A percentile compares a stretch with the other conserved stretches of the same genome.
These are phyloP conservation scores for Helenozyma rhizophorensis DNA, from an alignment of 805 yeast species.

Conservation along the genomic window DNA sequence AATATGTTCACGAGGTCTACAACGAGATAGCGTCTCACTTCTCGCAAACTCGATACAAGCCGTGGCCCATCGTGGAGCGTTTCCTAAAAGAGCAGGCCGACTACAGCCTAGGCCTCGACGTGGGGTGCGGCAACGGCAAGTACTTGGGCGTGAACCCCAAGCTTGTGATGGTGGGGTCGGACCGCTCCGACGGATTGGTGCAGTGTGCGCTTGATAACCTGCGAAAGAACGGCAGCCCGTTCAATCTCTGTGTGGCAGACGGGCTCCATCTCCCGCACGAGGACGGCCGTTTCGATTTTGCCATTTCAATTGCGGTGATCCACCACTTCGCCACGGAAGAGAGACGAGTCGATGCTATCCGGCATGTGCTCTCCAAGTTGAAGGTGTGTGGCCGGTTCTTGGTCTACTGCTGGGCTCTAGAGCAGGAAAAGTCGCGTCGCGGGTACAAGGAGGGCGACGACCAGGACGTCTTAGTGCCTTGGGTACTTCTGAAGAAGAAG, in stretches of 20 bases:
- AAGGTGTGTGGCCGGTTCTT: slow-evolving; percentile 61
- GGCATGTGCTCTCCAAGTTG: slow-evolving; percentile 59
- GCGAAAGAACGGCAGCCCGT: slow-evolving; percentile 14
- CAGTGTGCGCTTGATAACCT: slow-evolving; percentile 51
- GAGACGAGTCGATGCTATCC: slow-evolving; percentile 73
- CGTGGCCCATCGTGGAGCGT: slow-evolving; percentile 92
- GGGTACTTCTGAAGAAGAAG: slow-evolving; percentile 65
- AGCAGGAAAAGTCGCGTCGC: slow-evolving; percentile 80
- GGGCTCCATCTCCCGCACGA: slow-evolving; percentile 54
- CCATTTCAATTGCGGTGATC: slow-evolving; percentile 90
- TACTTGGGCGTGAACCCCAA: slow-evolving; percentile 70
- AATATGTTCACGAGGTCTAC: slow-evolving; percentile 86
- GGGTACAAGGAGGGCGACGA: slow-evolving; percentile 91
- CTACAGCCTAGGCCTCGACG: slow-evolving; percentile 79
- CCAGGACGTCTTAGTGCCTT: slow-evolving; percentile 92
- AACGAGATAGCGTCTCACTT: slow-evolving; percentile 91
- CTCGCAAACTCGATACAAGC: slow-evolving; percentile 90
- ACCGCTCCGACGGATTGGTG: slow-evolving; percentile 66
- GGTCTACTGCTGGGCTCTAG: slow-evolving; percentile 95
- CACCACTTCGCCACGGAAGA: slow-evolving; percentile 90
- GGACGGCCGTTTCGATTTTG: slow-evolving; percentile 60
- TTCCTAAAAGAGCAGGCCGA: slow-evolving; percentile 48
- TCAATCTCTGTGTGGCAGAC: slow-evolving; percentile 71
- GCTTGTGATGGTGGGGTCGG: slow-evolving; percentile 69
- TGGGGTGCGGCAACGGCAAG: slow-evolving; percentile 97